Conservation (phyloP, 2,329 filamentous ascomycete genomes). For the Acrocalymma vagum region DNA sequence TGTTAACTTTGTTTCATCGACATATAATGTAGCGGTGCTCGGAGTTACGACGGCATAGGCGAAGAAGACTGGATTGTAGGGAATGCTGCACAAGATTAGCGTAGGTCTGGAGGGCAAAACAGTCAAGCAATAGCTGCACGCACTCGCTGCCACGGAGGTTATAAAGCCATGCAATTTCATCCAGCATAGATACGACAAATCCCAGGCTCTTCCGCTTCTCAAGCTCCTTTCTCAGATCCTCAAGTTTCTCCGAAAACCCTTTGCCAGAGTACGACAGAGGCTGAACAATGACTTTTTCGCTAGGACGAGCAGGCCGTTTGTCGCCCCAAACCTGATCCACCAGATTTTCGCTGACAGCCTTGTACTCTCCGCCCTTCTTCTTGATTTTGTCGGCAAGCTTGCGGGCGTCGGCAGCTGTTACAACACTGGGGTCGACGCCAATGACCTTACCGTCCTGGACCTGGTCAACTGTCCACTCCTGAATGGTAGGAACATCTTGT, state of each 20-base stretch:
- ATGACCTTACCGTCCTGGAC: conserved; percentile 87
- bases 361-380: conserved; percentile 82
- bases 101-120: background rate
- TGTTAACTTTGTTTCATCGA: conserved; percentile 81
- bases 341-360: conserved; percentile 81
- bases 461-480: conserved; percentile 92
- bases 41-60: conserved; percentile 91
- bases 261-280: conserved; percentile 81
- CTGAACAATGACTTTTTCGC: conserved; percentile 77
- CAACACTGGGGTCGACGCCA: conserved; percentile 87
- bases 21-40: conserved; percentile 78
- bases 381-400: conserved; percentile 87
- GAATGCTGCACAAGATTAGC: conserved; percentile 65
- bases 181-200: conserved; percentile 92
- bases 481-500: conserved; percentile 94
- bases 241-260: conserved; percentile 80
- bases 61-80: conserved; percentile 98
- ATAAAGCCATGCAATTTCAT: conserved; percentile 98
- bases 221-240: conserved; percentile 87
- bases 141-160: conserved; percentile 90
- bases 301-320: conserved; percentile 76
- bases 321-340: conserved; percentile 90
- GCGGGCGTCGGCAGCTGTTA: conserved; percentile 76
- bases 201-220: conserved; percentile 88
- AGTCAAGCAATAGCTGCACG: too few relatives aligned